phyloP scores from a whole-genome alignment of 768 basidiomycete species.

The Pleurotus eryngii region DNA sequence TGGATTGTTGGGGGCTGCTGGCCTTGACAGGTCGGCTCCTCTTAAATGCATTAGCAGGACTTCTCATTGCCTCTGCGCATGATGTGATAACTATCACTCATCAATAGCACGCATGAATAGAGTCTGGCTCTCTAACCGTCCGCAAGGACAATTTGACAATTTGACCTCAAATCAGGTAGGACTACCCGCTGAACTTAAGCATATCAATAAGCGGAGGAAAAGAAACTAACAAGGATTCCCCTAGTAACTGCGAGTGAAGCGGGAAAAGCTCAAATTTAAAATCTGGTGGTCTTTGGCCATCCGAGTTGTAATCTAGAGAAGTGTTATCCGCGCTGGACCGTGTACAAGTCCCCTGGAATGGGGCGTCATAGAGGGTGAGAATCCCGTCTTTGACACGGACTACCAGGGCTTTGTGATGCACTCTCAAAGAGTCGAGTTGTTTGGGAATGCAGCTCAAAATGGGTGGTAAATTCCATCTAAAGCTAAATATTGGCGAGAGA shows the following conservation, averaged over 20 bases:
- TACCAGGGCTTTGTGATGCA: no score
- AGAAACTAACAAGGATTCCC: constrained; percentile 88
- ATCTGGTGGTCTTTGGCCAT: background rate
- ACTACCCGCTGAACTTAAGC: constrained; percentile 85
- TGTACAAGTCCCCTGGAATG: background rate
- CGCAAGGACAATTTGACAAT: constrained; percentile 9
- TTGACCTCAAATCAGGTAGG: constrained; percentile 79
- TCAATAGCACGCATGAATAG: constrained; percentile 17
- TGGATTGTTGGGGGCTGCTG: constrained; percentile 40
- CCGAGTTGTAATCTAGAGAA: background rate
- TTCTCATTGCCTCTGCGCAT: constrained; percentile 22
- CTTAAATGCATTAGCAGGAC: constrained; percentile 46
- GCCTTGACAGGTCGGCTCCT: constrained; percentile 30
- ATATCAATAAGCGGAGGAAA: constrained; percentile 88
- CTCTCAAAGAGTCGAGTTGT: no score
- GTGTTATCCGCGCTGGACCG: background rate
- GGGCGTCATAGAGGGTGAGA: background rate
- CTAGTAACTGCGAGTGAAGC: constrained; percentile 83
- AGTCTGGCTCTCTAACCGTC: constrained; percentile 10
- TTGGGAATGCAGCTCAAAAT: no score
- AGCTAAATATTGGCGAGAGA: no score
- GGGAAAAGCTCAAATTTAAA: constrained; percentile 77
- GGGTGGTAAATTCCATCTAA: no score
- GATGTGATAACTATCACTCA: constrained; percentile 54
- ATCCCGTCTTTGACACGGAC: constrained; percentile 39